Evolutionary conservation across 176 grass and related monocot species (phyloP).

Genomic region (Eremochloa ophiuroides): DNA sequence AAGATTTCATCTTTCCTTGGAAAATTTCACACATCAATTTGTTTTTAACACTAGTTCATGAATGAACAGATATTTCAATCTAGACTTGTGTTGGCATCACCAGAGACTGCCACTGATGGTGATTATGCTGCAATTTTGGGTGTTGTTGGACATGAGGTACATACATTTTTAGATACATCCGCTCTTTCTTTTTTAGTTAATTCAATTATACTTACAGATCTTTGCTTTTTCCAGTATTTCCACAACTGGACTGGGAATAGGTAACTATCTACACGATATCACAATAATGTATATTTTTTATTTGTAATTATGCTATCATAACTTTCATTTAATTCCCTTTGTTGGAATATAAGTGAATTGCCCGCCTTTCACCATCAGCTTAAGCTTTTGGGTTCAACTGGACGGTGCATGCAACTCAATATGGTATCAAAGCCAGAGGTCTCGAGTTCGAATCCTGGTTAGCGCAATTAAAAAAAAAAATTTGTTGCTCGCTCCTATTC

Average conservation of each 20-base stretch:
- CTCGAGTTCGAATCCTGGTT: no score
- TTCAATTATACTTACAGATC: conserved; percentile 15
- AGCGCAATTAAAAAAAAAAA: no score
- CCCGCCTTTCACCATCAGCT: no score
- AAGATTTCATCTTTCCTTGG: conserved; percentile 34
- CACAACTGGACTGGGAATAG: conserved; percentile 99
- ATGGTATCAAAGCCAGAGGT: no score
- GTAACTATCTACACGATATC: conserved; percentile 32
- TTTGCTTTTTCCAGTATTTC: conserved; percentile 82
- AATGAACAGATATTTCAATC: conserved; percentile 93
- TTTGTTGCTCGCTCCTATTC: no score
- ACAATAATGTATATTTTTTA: conserved; percentile 9
- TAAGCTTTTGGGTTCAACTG: no score
- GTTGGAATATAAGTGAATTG: no score
- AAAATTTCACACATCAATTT: neutral
- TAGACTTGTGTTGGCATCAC: conserved; percentile 95
- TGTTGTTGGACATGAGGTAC: conserved; percentile 94
- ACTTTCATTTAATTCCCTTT: neutral
- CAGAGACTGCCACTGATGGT: conserved; percentile 93
- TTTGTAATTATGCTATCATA: neutral
- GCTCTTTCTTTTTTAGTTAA: neutral
- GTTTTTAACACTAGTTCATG: conserved; percentile 35
- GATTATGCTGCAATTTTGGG: conserved; percentile 98
- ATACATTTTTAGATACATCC: conserved; percentile 2
- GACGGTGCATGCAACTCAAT: no score